These are phyloP conservation scores for Cornus suecica DNA, from an alignment of 148 eudicot species.

Conservation along the genomic window DNA sequence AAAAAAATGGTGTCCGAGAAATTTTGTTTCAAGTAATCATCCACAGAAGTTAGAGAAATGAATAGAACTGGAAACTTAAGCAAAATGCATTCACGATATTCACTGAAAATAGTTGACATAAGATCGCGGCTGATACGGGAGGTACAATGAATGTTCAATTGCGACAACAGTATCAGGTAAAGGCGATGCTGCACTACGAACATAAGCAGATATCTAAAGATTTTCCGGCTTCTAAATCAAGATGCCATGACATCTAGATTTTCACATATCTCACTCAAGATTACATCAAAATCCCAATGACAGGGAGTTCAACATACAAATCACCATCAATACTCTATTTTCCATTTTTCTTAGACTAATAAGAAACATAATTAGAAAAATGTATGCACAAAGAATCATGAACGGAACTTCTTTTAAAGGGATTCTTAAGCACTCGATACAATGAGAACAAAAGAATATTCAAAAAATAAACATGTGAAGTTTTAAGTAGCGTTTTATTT, in stretches of 20 bases:
- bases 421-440: background rate
- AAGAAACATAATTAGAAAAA: background rate
- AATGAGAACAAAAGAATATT: background rate
- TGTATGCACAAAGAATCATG: background rate
- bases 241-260: background rate
- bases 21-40: background rate
- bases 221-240: background rate
- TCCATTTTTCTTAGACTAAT: background rate
- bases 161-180: background rate
- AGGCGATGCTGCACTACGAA: background rate
- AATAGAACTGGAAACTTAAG: conserved; percentile 1
- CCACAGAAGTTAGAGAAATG: background rate
- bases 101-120: background rate
- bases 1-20: background rate
- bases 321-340: background rate
- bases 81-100: background rate
- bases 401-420: background rate
- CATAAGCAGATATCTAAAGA: conserved; percentile 1
- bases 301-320: background rate
- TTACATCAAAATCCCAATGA: background rate
- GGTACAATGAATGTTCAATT: background rate
- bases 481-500: background rate
- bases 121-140: background rate
- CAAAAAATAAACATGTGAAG: background rate
- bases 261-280: conserved; percentile 9